Evolutionary conservation across 2,329 filamentous ascomycete species (phyloP).

Genomic region (Aureobasidium sp.): DNA sequence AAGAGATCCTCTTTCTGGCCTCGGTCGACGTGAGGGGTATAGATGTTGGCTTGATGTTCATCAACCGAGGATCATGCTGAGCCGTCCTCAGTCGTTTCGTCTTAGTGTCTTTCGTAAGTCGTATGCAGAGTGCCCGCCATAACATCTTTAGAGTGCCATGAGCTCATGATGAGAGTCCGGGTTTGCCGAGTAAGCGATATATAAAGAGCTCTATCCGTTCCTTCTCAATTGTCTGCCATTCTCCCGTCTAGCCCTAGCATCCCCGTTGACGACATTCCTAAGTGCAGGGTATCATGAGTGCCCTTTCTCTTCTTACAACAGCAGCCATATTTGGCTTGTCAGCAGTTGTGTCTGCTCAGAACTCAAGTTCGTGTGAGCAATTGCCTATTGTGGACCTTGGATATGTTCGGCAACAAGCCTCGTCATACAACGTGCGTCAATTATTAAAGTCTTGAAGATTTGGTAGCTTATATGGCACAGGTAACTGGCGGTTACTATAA

Average conservation of each 20-base stretch:
- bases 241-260: not conserved
- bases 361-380: not conserved
- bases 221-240: not conserved
- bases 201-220: not conserved
- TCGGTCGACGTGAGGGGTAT: constrained; percentile 12
- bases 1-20: not conserved
- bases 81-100: not conserved
- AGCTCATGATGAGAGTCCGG: not conserved
- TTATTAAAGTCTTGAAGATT: not conserved
- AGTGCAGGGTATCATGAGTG: not conserved
- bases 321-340: not conserved
- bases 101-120: not conserved
- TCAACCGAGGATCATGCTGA: not conserved
- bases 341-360: constrained; percentile 2
- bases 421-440: constrained; percentile 36
- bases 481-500: constrained; percentile 21
- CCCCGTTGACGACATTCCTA: not conserved
- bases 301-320: not conserved
- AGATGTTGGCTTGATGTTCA: not conserved
- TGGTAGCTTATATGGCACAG: not conserved
- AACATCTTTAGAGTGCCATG: not conserved
- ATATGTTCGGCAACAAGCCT: constrained; percentile 46
- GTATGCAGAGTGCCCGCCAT: not conserved
- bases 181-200: not conserved
- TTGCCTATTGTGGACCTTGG: constrained; percentile 47